A percentile compares a stretch with the other conserved stretches of the same genome.
Evolutionary conservation across 345 rosid species (phyloP).

Genomic region (Gossypium mustelinum): DNA sequence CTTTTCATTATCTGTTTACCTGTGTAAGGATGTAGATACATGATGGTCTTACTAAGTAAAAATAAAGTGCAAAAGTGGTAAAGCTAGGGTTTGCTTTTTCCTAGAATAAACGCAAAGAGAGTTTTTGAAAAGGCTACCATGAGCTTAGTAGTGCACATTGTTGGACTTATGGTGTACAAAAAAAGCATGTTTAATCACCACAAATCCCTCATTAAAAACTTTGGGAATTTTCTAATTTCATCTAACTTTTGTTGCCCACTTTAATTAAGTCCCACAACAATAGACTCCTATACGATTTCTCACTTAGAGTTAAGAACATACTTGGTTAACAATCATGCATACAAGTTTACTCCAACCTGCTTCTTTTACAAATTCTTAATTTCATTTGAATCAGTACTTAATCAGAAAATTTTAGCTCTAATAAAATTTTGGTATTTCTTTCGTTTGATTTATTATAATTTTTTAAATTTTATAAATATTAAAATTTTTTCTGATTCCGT

Average conservation of each 20-base stretch:
- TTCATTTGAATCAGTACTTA: too few relatives aligned
- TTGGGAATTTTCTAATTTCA: not conserved
- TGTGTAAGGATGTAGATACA: conserved; percentile 3
- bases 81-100: conserved; percentile 8
- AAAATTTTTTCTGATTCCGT: too few relatives aligned
- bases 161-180: not conserved
- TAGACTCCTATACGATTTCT: not conserved
- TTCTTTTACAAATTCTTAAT: too few relatives aligned
- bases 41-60: not conserved
- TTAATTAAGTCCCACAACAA: not conserved
- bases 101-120: not conserved
- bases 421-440: too few relatives aligned
- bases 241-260: not conserved
- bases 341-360: too few relatives aligned
- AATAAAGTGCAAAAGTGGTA: not conserved
- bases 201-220: not conserved
- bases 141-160: not conserved
- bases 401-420: too few relatives aligned
- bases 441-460: too few relatives aligned
- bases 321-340: too few relatives aligned
- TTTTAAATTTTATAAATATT: too few relatives aligned
- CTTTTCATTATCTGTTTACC: too few relatives aligned
- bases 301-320: too few relatives aligned
- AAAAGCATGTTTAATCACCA: conserved; percentile 1
- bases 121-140: not conserved